Evolutionary conservation across 163 green algal species (phyloP).

Genomic region (Chlamydomonas reinhardtii): DNA sequence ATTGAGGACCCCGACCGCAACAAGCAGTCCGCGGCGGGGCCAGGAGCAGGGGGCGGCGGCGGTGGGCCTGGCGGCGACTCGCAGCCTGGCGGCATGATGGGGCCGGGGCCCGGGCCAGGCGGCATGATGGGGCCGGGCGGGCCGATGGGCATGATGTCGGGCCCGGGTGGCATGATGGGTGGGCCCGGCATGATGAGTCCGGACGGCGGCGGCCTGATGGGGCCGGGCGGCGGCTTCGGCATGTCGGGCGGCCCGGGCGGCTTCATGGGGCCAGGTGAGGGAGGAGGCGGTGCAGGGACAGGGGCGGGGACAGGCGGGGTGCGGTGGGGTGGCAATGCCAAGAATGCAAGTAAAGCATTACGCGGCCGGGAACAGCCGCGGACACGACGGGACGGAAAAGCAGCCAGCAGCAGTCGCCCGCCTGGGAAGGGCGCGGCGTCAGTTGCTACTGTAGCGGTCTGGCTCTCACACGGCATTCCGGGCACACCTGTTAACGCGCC

Average conservation of each 20-base stretch:
- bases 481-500: no score
- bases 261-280: neutral
- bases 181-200: neutral
- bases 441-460: no score
- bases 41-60: neutral
- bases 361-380: no score
- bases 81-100: neutral
- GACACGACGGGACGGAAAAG: neutral
- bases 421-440: no score
- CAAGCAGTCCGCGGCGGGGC: conserved; percentile 17
- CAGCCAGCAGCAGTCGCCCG: neutral
- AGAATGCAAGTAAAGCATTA: no score
- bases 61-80: neutral
- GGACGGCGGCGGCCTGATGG: neutral
- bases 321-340: no score
- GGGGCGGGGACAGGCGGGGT: neutral
- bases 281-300: neutral
- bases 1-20: conserved; percentile 41
- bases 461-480: no score
- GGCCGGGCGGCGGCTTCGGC: neutral
- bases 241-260: no score
- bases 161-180: neutral
- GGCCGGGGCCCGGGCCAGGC: no score
- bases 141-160: conserved; percentile 6
- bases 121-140: neutral